These are phyloP conservation scores for Strigomonas culicis DNA, from an alignment of 208 protist genomes.

Conservation along the genomic window DNA sequence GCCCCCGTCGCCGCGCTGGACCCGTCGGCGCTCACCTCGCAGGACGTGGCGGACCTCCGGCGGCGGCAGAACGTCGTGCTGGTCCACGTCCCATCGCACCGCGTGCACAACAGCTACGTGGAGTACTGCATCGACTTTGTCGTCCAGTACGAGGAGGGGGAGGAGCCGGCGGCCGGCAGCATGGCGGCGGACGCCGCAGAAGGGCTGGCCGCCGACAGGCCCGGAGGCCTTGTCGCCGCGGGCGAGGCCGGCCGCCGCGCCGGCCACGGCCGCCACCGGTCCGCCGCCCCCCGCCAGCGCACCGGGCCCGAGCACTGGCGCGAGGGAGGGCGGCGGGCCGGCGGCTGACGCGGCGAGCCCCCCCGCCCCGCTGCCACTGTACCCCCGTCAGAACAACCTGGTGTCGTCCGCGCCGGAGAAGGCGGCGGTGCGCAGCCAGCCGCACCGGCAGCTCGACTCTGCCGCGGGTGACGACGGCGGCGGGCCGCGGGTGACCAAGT, in stretches of 20 bases:
- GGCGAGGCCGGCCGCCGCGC: too few species aligned
- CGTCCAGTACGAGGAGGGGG: neutral
- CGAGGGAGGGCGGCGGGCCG: neutral
- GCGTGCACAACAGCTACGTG: too few species aligned
- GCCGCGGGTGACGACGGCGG: neutral
- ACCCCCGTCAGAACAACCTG: neutral
- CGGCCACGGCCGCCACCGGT: slow-evolving; percentile 6
- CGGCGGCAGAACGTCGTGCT: too few species aligned
- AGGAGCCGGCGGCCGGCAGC: too few species aligned
- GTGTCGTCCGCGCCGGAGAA: neutral
- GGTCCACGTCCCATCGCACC: too few species aligned
- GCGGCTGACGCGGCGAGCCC: neutral
- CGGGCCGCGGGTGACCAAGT: neutral
- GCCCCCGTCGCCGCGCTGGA: too few species aligned
- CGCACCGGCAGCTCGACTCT: neutral
- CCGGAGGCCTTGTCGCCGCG: too few species aligned
- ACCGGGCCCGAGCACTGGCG: neutral
- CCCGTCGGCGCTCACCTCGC: too few species aligned
- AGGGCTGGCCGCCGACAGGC: too few species aligned
- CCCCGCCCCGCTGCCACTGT: neutral
- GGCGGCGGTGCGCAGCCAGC: neutral
- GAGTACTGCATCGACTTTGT: too few species aligned
- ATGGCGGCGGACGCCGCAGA: too few species aligned
- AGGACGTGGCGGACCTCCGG: too few species aligned
- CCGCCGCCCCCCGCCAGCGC: neutral